Conservation (phyloP, 768 basidiomycete species). For the Gloeopeniophorella convolvens region DNA sequence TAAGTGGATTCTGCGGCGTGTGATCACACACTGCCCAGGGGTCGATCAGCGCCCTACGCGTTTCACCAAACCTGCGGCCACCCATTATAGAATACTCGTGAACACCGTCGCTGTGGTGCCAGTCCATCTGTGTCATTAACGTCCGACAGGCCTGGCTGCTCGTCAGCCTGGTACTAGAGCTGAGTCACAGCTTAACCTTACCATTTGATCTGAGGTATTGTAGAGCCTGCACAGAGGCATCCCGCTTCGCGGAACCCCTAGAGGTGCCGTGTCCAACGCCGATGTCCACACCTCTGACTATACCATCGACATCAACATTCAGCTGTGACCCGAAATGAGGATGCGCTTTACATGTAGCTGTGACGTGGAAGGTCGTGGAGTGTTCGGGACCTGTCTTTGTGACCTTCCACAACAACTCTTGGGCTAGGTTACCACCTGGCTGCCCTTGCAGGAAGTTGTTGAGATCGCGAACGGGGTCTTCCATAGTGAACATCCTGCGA, state of each 20-base stretch:
- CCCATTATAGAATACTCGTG: too few species aligned
- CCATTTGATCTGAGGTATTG: constrained; percentile 7
- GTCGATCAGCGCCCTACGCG: too few species aligned
- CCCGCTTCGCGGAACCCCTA: constrained; percentile 6
- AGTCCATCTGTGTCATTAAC: too few species aligned
- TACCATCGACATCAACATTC: neutral
- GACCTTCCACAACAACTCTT: constrained; percentile 3
- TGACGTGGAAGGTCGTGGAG: neutral
- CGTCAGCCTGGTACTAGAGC: too few species aligned
- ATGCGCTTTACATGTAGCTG: constrained; percentile 9
- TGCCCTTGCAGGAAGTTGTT: constrained; percentile 15
- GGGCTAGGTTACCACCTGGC: neutral
- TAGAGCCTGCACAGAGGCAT: constrained; percentile 12
- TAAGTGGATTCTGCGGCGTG: too few species aligned
- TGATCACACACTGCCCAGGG: too few species aligned
- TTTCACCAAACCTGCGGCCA: too few species aligned
- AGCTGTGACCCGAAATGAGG: neutral
- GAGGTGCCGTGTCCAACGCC: constrained; percentile 13
- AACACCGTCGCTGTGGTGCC: too few species aligned
- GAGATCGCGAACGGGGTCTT: constrained; percentile 18
- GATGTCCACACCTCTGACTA: constrained; percentile 13
- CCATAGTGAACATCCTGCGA: constrained; percentile 7
- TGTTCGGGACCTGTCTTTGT: constrained; percentile 7
- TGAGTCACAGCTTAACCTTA: too few species aligned
- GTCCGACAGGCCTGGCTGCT: too few species aligned